Evolutionary conservation across 208 protist species (phyloP).

Genomic region (Jaenimonas drosophilae): DNA sequence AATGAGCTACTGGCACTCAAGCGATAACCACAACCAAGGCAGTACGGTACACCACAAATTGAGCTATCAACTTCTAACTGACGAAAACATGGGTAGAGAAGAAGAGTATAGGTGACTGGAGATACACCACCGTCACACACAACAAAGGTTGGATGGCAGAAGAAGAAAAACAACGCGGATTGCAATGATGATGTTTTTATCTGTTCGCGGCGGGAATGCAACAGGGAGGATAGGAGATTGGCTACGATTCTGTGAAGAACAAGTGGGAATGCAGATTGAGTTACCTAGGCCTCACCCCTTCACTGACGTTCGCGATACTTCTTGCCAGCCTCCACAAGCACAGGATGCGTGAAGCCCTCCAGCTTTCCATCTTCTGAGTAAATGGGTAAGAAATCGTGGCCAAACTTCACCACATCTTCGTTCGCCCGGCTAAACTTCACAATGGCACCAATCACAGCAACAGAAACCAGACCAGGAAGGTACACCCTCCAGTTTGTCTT

Average conservation of each 20-base stretch:
- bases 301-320: constrained; percentile 54
- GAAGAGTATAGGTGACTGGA: too few relatives aligned
- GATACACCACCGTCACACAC: too few relatives aligned
- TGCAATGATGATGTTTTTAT: too few relatives aligned
- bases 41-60: too few relatives aligned
- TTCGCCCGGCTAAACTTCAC: constrained; percentile 62
- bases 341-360: constrained; percentile 81
- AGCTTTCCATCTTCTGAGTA: constrained; percentile 82
- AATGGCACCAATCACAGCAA: constrained; percentile 47
- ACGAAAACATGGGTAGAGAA: too few relatives aligned
- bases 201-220: too few relatives aligned
- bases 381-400: constrained; percentile 82
- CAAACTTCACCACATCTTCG: constrained; percentile 56
- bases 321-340: constrained; percentile 68
- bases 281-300: constrained; percentile 18
- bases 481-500: constrained; percentile 75
- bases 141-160: too few relatives aligned
- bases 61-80: too few relatives aligned
- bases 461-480: constrained; percentile 57
- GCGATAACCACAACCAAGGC: too few relatives aligned
- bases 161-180: too few relatives aligned
- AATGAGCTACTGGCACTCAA: background rate
- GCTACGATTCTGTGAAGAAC: too few relatives aligned
- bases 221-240: too few relatives aligned
- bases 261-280: background rate